Evolutionary conservation across 2,329 filamentous ascomycete species (phyloP), one percentile per base, ranked within the genome.

Genomic region (Cryphonectria nitschkei): DNA sequence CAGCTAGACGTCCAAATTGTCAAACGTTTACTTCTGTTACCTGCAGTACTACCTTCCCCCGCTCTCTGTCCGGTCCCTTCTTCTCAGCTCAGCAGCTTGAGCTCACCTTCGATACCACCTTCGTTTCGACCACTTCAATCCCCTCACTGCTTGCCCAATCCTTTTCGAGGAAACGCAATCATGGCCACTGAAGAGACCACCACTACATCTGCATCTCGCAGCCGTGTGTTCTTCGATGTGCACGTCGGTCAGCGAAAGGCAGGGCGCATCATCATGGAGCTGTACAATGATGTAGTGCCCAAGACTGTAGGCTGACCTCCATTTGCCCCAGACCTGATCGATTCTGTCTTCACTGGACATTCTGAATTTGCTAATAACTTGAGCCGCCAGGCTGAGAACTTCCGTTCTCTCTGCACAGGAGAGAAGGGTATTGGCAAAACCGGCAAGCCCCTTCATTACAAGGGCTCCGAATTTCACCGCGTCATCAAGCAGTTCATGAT

Each of bases 401-500:
- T 98, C 87, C 93, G 95, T 78, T 90, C 91, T 68, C 90, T 98
- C 73, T 98, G 94, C 85, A 97, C 95, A 0, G 95, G 95, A 75
- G 95, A 98, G 86, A 98, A 97, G 84, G 95, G 95, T 73, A 76
- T 87, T 34, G 93, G 94, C 75, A 93, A 93, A 80, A 83, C 88
- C 41, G 95, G 94, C 80, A 95, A 95, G 83, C 92, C 92, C 62
- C 88, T 99, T 68, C 92, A 93, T 85, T 99, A 94, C 89, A 98
- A 98, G 86, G 92, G 93, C 76, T 97, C 93, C 73, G 86, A 85
- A 76, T 98, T 99, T 87, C 95, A 99, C 86, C 93, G 95, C 67
- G 93, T 99, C 74, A 99, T 99, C 85, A 98, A 98, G 87, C 89
- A 93, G 78, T 99, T 99, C 84, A 98, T 99, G 95, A 96, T 98